Evolutionary conservation across 495 filamentous ascomycete genomes (phyloP).

Genomic region (Penicillium crystallinum): DNA sequence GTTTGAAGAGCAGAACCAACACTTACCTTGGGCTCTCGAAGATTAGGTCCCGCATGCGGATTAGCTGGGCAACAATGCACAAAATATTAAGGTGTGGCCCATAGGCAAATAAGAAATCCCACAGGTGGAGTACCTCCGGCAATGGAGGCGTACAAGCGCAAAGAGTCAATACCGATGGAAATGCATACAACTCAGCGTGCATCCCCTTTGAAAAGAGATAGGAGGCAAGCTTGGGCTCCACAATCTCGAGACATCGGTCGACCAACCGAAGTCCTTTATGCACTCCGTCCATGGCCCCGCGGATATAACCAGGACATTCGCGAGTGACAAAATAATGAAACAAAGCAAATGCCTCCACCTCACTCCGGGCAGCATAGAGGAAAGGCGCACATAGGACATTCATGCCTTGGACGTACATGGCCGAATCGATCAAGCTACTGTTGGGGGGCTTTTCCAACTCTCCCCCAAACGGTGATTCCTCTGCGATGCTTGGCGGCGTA

Average conservation of each 20-base stretch:
- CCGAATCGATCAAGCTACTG: constrained; percentile 50
- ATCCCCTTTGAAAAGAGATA: constrained; percentile 82
- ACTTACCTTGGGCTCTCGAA: constrained; percentile 75
- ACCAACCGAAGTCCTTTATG: constrained; percentile 88
- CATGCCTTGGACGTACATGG: constrained; percentile 97
- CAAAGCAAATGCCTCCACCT: constrained; percentile 88
- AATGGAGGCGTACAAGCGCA: constrained; percentile 96
- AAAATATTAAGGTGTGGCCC: constrained; percentile 91
- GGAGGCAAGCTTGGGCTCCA: constrained; percentile 79
- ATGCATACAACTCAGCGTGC: constrained; percentile 93
- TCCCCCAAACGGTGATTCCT: constrained; percentile 28
- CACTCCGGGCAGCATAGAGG: constrained; percentile 88
- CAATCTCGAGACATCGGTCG: constrained; percentile 81
- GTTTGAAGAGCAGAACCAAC: background rate
- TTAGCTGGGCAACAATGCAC: constrained; percentile 94
- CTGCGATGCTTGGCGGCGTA: constrained; percentile 40
- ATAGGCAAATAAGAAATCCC: constrained; percentile 97
- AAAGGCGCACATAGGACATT: constrained; percentile 99
- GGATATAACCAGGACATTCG: constrained; percentile 90
- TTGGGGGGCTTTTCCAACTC: constrained; percentile 4
- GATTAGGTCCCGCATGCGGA: constrained; percentile 79
- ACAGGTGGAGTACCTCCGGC: constrained; percentile 89
- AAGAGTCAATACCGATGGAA: constrained; percentile 89
- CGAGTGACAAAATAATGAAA: constrained; percentile 84
- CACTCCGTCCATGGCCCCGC: constrained; percentile 95